Evolutionary conservation across 768 basidiomycete genomes (phyloP), one percentile per base, ranked within the genome.

Genomic region (Zangia roseola): DNA sequence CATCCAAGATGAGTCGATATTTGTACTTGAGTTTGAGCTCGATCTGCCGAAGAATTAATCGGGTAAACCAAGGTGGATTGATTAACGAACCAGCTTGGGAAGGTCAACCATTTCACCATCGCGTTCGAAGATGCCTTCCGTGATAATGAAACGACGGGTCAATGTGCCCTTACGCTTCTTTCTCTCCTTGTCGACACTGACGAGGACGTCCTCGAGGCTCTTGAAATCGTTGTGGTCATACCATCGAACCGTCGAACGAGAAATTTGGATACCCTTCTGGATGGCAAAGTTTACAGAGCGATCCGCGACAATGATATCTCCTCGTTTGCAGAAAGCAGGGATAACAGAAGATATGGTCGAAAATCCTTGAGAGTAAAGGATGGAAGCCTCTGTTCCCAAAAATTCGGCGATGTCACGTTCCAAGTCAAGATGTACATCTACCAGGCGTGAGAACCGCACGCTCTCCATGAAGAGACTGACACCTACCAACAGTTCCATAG

Each of bases 271-370:
- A 16, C 95, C 97, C 69, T 94, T 95, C 67, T 97, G 94, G 46
- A 97, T 90, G 14, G 91, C 84, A 67, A 98, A 93, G 69, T 90
- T 95, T 57, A 94, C 85, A n/a, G 86, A 82, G n/a, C 92, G 84
- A 69, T 99, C 95, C 4, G 93, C 94, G n/a, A 99, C 90, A 61
- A 99, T 94, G 61, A 99, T 83, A 61, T 99, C 95, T 2, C 94
- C 94, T 53, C 95, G 84, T 67, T 99, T 98, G 76, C 89, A 91
- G 71, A 98, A 99, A 1, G 97, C 91, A 0, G 97, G 92, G 51
- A 98, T 97, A 60, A 94, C 92, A 14, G 93, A 95, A 4, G 90
- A 84, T 55, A 92, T 83, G 47, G 93, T 92, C 9, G 91, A 83
- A 68, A 95, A 97, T 12, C 85, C 87, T 71, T 98, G 95, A 1